Evolutionary conservation across 345 rosid species (phyloP), one percentile per base, ranked within the genome.

Genomic region (Camelina sativa): DNA sequence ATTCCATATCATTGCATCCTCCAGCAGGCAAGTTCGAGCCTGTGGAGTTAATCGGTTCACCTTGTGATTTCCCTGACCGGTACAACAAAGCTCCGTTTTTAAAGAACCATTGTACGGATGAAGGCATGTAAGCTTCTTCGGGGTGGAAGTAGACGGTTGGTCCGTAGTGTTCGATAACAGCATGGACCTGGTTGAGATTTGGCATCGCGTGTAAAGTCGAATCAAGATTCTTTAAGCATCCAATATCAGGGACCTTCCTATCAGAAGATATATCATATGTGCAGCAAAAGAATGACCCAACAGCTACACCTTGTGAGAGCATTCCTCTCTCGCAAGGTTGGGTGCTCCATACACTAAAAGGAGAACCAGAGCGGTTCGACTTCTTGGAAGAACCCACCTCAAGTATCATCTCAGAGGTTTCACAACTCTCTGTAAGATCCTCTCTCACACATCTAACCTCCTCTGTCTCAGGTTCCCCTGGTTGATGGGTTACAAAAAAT

Each of bases 131-230:
- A 61, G 65, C 79, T 71, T 93, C 98, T 10, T 91, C 90, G 0
- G 98, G 97, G 76, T 93, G 98, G 82, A 93, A 93, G 87, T 79
- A 93, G 32, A 93, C 90, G 0, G 88, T 87, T 34, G 97, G 94
- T 30, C 98, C 97, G 6, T 87, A 93, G 46, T 91, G 91, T 59
- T 81, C 19, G 52, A 93, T 89, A 30, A 91, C 73, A 0, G 92
- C 84, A 3, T 89, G 91, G 54, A 91, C 63, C 77, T 93, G 98
- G 65, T 89, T 79, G n/a, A 91, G 81, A 80, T 78, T 87, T 11
- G 98, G 98, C 97, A 93, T 89, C 0, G 92, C 93, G 16, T 77
- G 80, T 53, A 88, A 73, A 3, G 85, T 28, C 2, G 20, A 12
- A 65, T 88, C 87, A 13, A 86, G 83, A 82, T 93, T 93, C 87